These are phyloP conservation scores for Ceratobasidium sp. DNA, from an alignment of 1,284 basidiomycete genomes.

Conservation along the genomic window DNA sequence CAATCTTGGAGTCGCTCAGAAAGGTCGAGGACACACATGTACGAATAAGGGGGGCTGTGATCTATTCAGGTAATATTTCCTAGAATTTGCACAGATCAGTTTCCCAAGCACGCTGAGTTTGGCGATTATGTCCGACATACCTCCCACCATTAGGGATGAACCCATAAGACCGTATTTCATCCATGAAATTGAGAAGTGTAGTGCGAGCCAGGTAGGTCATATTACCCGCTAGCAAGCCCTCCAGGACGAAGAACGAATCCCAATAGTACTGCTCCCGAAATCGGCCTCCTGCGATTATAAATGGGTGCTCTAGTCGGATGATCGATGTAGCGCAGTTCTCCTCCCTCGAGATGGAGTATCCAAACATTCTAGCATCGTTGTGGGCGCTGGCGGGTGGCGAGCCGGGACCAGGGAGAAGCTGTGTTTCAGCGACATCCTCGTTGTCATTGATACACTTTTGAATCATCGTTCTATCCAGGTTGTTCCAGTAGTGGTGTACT, in stretches of 20 bases:
- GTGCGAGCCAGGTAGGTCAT: slow-evolving; percentile 79
- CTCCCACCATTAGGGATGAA: slow-evolving; percentile 95
- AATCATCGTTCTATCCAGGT: slow-evolving; percentile 61
- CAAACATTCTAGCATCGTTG: slow-evolving; percentile 74
- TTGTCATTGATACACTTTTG: slow-evolving; percentile 32
- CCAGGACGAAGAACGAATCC: slow-evolving; percentile 69
- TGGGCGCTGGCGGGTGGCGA: slow-evolving; percentile 69
- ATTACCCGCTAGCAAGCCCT: slow-evolving; percentile 84
- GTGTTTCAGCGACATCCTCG: background rate
- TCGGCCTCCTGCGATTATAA: slow-evolving; percentile 87
- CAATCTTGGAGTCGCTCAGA: too few relatives aligned
- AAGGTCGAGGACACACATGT: slow-evolving; percentile 64
- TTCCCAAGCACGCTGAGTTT: background rate
- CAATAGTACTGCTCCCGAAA: slow-evolving; percentile 81
- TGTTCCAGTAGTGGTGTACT: slow-evolving; percentile 87
- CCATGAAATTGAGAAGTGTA: slow-evolving; percentile 93
- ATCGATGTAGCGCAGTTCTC: slow-evolving; percentile 82
- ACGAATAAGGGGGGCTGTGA: slow-evolving; percentile 92
- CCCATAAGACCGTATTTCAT: slow-evolving; percentile 82
- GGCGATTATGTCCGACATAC: background rate
- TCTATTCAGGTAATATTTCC: slow-evolving; percentile 84
- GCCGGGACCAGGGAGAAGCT: slow-evolving; percentile 28
- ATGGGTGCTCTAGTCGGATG: slow-evolving; percentile 90
- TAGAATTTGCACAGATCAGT: background rate
- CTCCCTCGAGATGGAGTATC: slow-evolving; percentile 60